A percentile compares a stretch with the other conserved stretches of the same genome.
Evolutionary conservation across 192 early-diverging fungal species (phyloP).

Genomic region (Globomyces pollinis-pini): DNA sequence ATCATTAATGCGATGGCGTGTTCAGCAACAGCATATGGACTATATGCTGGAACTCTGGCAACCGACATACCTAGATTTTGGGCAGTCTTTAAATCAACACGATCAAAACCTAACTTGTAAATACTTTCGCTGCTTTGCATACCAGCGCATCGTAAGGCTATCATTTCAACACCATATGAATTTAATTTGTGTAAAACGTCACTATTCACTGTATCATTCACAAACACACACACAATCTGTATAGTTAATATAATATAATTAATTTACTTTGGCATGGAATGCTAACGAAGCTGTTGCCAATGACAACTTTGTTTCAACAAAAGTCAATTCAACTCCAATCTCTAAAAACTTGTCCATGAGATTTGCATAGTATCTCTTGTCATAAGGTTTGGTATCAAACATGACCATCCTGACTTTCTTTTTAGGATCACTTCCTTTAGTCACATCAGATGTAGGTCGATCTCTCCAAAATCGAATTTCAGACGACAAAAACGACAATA

Average conservation of each 20-base stretch:
- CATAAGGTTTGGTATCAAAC: constrained; percentile 7
- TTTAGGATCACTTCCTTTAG: neutral
- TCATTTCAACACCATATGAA: constrained; percentile 24
- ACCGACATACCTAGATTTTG: constrained; percentile 19
- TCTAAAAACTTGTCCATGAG: neutral
- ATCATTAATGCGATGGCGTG: constrained; percentile 32
- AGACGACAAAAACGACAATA: constrained; percentile 1
- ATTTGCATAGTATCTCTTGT: neutral
- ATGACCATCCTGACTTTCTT: constrained; percentile 2
- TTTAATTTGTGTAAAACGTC: constrained; percentile 20
- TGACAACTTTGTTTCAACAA: constrained; percentile 12
- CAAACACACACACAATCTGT: constrained; percentile 40
- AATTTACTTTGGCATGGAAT: neutral
- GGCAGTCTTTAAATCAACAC: constrained; percentile 34
- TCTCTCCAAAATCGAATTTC: constrained; percentile 8
- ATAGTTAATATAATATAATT: neutral
- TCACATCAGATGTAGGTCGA: neutral
- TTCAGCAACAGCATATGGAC: constrained; percentile 43
- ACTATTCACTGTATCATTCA: constrained; percentile 30
- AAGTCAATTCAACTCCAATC: constrained; percentile 5
- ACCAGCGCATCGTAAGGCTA: constrained; percentile 42
- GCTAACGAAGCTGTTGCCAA: constrained; percentile 13
- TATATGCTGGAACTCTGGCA: constrained; percentile 42
- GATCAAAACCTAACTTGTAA: constrained; percentile 33
- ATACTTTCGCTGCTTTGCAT: too few relatives aligned